phyloP scores from a whole-genome alignment of 768 basidiomycete genomes.

The Suillus bovinus region DNA sequence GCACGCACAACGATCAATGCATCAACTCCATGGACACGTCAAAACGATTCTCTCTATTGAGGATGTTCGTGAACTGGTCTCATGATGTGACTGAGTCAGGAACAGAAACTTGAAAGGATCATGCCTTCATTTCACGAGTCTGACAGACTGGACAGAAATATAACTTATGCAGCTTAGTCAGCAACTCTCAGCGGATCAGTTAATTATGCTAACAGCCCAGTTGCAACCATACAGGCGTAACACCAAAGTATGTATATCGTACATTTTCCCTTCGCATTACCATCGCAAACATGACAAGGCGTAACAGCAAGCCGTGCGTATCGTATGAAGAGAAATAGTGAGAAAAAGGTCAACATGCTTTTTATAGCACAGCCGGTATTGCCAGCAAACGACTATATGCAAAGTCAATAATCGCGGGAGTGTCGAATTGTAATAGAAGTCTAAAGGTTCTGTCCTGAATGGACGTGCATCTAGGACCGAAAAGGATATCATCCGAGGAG shows the following conservation, averaged over 20 bases:
- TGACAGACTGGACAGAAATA: too few relatives aligned
- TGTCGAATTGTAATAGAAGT: background rate
- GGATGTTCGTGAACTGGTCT: too few relatives aligned
- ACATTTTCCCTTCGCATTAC: slow-evolving; percentile 4
- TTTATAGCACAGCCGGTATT: slow-evolving; percentile 4
- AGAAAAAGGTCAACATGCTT: background rate
- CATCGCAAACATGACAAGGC: slow-evolving; percentile 14
- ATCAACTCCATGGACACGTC: too few relatives aligned
- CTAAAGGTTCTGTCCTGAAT: background rate
- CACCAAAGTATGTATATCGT: background rate
- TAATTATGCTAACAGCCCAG: background rate
- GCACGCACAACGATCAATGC: too few relatives aligned
- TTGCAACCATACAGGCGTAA: background rate
- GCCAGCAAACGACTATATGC: slow-evolving; percentile 12
- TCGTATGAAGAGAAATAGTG: slow-evolving; percentile 12
- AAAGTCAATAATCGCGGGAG: slow-evolving; percentile 4
- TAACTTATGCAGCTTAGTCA: too few relatives aligned
- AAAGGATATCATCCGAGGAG: slow-evolving; percentile 36
- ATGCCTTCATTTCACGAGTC: too few relatives aligned
- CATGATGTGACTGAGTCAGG: too few relatives aligned
- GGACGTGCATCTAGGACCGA: background rate
- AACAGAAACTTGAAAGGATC: too few relatives aligned
- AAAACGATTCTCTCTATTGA: too few relatives aligned
- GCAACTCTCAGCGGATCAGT: too few relatives aligned
- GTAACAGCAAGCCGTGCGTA: slow-evolving; percentile 14